Base-by-base conservation (phyloP, 345 rosid species). In the Nasturtium officinale region DNA sequence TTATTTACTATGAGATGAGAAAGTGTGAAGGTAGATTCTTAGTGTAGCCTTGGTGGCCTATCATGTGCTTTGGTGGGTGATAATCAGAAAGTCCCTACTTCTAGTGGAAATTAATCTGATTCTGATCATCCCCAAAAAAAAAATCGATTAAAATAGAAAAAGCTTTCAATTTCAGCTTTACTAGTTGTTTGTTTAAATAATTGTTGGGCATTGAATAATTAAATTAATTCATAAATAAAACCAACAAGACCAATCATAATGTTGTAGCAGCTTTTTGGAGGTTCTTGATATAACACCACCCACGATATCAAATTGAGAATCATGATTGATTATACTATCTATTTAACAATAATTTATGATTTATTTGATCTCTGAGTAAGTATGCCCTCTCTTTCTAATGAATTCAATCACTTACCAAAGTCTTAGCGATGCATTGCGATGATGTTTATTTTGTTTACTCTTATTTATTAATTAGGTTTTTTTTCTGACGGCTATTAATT, bases 261-360 rank as follows among this genome's bases (percentile, higher is more conserved):
- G 86, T 81, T 78, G 82, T 28, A 57, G 83, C 90, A 81, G 89
- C 86, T 80, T 87, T 91, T 69, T 80, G 70, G 80, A 68, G 82
- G 85, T 67, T 81, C 67, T 78, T 69, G 84, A 83, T 76, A 71
- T 71, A 70, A 81, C 81, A 80, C 75, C 87, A 78, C 78, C 76
- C 85, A 87, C 76, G 20, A 33, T 80, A 79, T 66, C 77, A 76
- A 35, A 76, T 61, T 60, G 48, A 75, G 65, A 70, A 84, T 60
- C 56, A 83, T 86, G 72, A 84, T 88, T 69, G 32, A 25, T 21
- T 61, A 68, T 61, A 69, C 51, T 15, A 61, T 67, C 38, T 60
- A 60, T 43, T 58, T 74, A n/a, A 29, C 58, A 52, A 53, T 29
- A 38, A 21, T 67, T 42, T 33, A 9, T 29, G 48, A 61, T 32